Conservation (phyloP, 2,329 filamentous ascomycete genomes). For the Pyrenophora seminiperda region DNA sequence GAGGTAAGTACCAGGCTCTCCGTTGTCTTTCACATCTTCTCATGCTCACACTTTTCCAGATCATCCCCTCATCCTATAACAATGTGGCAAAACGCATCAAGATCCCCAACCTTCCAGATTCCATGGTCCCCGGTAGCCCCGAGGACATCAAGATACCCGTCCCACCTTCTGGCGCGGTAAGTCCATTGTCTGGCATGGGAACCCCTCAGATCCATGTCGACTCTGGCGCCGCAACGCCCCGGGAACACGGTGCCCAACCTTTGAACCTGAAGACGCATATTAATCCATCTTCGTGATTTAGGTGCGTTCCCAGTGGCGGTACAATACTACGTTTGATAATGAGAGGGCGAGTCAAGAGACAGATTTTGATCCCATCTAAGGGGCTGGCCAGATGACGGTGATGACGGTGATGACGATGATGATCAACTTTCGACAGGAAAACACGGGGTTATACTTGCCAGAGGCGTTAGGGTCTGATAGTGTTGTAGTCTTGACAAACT, state of each 20-base stretch:
- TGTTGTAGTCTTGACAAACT: too few relatives aligned
- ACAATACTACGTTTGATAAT: slow-evolving; percentile 28
- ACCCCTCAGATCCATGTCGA: slow-evolving; percentile 35
- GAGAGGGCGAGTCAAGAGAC: slow-evolving; percentile 30
- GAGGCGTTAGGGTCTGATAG: neutral
- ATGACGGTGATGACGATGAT: neutral
- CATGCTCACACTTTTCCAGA: slow-evolving; percentile 52
- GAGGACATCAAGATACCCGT: slow-evolving; percentile 82
- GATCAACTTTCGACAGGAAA: neutral
- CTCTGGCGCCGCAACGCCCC: slow-evolving; percentile 9
- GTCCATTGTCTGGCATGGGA: slow-evolving; percentile 51
- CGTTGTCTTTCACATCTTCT: neutral
- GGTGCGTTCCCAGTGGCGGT: slow-evolving; percentile 20
- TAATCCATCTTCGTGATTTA: slow-evolving; percentile 14
- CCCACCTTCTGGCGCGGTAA: slow-evolving; percentile 60
- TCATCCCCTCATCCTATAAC: slow-evolving; percentile 96
- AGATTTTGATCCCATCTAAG: slow-evolving; percentile 19
- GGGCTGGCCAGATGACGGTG: neutral
- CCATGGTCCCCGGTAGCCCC: slow-evolving; percentile 76
- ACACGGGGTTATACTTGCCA: slow-evolving; percentile 1
- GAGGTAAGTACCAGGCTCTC: slow-evolving; percentile 60
- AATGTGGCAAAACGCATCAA: slow-evolving; percentile 91
- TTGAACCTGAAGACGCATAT: slow-evolving; percentile 11
- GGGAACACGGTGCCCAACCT: slow-evolving; percentile 3
- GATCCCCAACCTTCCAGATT: slow-evolving; percentile 70